Evolutionary conservation across 768 basidiomycete genomes (phyloP).

Genomic region (Suillus americanus): DNA sequence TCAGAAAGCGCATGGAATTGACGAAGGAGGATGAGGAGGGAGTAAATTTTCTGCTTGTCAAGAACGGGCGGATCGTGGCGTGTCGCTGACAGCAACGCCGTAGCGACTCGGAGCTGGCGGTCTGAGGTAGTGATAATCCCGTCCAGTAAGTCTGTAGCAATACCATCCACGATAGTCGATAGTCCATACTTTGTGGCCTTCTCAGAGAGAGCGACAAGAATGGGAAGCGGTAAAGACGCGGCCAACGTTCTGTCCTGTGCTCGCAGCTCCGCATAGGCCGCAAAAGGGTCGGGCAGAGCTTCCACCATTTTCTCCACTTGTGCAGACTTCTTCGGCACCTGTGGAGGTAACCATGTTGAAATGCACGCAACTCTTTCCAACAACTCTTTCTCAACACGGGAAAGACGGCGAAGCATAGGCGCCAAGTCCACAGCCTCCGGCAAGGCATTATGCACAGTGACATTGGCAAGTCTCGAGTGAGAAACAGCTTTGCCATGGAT

Average conservation of each 20-base stretch:
- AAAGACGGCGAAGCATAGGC: conserved; percentile 3
- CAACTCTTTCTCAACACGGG: conserved; percentile 15
- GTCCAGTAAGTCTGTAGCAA: conserved; percentile 41
- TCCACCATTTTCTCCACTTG: conserved; percentile 16
- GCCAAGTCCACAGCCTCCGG: conserved; percentile 11
- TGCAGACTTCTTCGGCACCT: conserved; percentile 12
- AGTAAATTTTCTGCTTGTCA: conserved; percentile 23
- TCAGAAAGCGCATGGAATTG: conserved; percentile 13
- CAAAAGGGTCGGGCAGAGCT: conserved; percentile 24
- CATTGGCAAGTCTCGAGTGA: conserved; percentile 12
- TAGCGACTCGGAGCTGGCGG: conserved; percentile 26
- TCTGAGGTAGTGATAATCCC: conserved; percentile 17
- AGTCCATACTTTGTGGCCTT: conserved; percentile 31
- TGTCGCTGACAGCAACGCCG: conserved; percentile 25
- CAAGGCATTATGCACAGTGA: conserved; percentile 14
- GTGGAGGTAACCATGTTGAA: conserved; percentile 28
- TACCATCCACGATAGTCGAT: conserved; percentile 35
- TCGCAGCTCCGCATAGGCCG: conserved; percentile 28
- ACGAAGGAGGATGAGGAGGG: conserved; percentile 17
- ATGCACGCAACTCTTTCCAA: conserved; percentile 27
- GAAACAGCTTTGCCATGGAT: conserved; percentile 14
- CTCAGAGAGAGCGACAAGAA: conserved; percentile 30
- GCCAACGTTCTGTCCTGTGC: conserved; percentile 22
- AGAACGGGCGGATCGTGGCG: conserved; percentile 16
- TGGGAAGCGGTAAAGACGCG: conserved; percentile 24